Percentiles rank a stretch among this genome's conserved stretches.
Evolutionary conservation across 2,329 filamentous ascomycete species (phyloP).

Genomic region (Tricladium varicosporioides): DNA sequence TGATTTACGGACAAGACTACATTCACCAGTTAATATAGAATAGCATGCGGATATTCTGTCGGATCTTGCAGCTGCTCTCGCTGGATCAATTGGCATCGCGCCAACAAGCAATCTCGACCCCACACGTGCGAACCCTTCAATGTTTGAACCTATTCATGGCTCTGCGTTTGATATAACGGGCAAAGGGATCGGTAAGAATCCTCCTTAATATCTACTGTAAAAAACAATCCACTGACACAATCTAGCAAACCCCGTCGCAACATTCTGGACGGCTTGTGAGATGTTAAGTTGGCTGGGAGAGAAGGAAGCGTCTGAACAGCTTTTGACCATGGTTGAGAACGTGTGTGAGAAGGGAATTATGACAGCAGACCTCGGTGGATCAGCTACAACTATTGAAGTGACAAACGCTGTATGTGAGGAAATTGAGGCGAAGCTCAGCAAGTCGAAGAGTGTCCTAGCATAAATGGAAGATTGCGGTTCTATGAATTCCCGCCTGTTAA

Average conservation of each 20-base stretch:
- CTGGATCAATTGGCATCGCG: conserved; percentile 70
- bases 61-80: conserved; percentile 48
- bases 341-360: conserved; percentile 51
- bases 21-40: too few relatives aligned
- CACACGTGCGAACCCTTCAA: conserved; percentile 48
- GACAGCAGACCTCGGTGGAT: conserved; percentile 53
- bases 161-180: conserved; percentile 58
- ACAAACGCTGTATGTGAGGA: conserved; percentile 28
- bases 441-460: too few relatives aligned
- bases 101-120: conserved; percentile 69
- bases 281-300: conserved; percentile 59
- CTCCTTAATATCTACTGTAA: too few relatives aligned
- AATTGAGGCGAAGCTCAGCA: conserved; percentile 15
- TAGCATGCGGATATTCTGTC: not conserved
- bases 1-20: too few relatives aligned
- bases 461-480: too few relatives aligned
- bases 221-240: too few relatives aligned
- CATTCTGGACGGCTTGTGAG: conserved; percentile 56
- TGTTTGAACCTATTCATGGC: conserved; percentile 62
- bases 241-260: conserved; percentile 55
- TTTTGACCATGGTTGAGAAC: conserved; percentile 52
- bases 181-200: conserved; percentile 41
- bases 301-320: conserved; percentile 45
- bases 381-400: conserved; percentile 21
- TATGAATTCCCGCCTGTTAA: too few relatives aligned